Evolutionary conservation across 1,284 basidiomycete species (phyloP), one percentile per base, ranked within the genome.

Genomic region (Cutaneotrichosporon spelunceum): DNA sequence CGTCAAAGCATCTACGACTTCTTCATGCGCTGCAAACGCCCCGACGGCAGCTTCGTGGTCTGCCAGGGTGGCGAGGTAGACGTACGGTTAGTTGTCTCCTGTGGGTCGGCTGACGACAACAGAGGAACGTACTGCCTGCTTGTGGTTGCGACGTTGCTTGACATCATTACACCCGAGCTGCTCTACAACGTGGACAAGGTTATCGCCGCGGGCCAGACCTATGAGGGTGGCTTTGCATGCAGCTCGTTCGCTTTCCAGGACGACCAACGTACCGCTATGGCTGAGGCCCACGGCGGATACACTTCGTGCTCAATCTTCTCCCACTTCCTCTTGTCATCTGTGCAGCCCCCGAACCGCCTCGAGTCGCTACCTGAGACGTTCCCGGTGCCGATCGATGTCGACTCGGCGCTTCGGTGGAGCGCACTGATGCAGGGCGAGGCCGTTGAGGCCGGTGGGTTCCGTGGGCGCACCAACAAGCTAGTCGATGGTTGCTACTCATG

Each of bases 401-500:
- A 81, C 19, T 81, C 80, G 2, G 82, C 95, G 1, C 72, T 92
- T 24, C 81, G 94, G 2, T 99, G 95, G 95, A 84, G 89, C 0
- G 86, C 85, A 0, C 82, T 88, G 53, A 89, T 96, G 87, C 96
- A 99, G 75, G 93, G 93, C 0, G 78, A 81, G 0, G 86, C 87
- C 27, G 83, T 85, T 27, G 95, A 99, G 72, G 83, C 93, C 3
- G 94, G 93, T 3, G 96, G 95, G 0, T 98, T 99, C 80, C 85
- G 85, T 52, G 96, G 96, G 0, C 83, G 96, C 48, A 92, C 91
- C 62, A 99, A 99, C 78, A 99, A 99, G 79, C 85, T 99, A 14
- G 95, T 99, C 0, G 96, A 99, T 72, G 96, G 95, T 3, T 99
- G 96, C 79, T 99, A 99, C 78, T 88, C 90, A 33, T 99, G 96